These are phyloP conservation scores for Rosa rugosa DNA, from an alignment of 306 rosid species.

Conservation along the genomic window DNA sequence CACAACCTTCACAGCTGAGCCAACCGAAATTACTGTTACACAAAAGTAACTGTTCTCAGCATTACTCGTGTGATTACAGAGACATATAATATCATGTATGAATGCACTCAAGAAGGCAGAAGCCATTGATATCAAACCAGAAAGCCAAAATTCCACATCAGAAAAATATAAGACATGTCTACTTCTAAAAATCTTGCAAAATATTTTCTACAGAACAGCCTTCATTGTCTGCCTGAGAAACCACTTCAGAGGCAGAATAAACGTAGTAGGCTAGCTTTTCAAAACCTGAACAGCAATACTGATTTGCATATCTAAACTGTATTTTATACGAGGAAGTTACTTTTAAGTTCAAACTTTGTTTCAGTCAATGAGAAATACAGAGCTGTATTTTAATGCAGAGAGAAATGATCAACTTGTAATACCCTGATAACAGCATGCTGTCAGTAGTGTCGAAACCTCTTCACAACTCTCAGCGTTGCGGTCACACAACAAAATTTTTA, in stretches of 20 bases:
- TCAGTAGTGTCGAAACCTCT: slow-evolving; percentile 19
- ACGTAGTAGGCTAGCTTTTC: not conserved
- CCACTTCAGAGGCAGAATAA: not conserved
- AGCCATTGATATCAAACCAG: not conserved
- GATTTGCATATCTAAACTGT: not conserved
- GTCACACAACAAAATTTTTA: slow-evolving; percentile 21
- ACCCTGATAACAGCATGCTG: slow-evolving; percentile 24
- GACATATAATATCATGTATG: not conserved
- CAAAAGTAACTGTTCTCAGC: not conserved
- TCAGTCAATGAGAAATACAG: not conserved
- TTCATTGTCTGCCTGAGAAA: not conserved
- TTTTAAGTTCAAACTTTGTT: not conserved
- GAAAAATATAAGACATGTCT: not conserved
- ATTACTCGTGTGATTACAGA: not conserved
- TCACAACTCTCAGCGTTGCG: slow-evolving; percentile 20
- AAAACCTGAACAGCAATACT: not conserved
- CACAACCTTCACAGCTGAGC: slow-evolving; percentile 22
- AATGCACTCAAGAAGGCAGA: not conserved
- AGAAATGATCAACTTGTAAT: not conserved
- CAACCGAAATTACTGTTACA: slow-evolving; percentile 17
- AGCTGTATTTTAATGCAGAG: not conserved
- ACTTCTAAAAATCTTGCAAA: not conserved
- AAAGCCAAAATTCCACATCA: not conserved
- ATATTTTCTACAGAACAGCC: not conserved
- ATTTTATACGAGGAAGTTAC: not conserved